These are phyloP conservation scores for Agaricales sp. DNA, from an alignment of 1,284 basidiomycete species.

Conservation along the genomic window DNA sequence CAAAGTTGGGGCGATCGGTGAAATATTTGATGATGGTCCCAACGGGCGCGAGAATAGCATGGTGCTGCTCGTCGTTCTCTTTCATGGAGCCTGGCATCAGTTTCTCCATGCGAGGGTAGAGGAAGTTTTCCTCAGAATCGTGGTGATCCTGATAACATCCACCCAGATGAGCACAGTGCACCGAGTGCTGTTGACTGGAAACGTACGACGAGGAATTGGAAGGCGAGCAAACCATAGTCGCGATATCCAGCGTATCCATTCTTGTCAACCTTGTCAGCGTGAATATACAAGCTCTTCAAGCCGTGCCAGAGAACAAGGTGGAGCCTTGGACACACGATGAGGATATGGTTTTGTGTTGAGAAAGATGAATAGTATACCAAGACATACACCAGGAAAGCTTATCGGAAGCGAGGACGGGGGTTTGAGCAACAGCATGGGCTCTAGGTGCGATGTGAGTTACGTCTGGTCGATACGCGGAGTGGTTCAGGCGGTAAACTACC, in stretches of 20 bases:
- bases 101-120: constrained; percentile 2
- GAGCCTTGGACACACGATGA: constrained; percentile 6
- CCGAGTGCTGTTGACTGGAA: not conserved
- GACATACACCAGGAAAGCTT: not conserved
- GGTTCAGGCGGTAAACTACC: too few species aligned
- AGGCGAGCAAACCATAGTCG: constrained; percentile 1
- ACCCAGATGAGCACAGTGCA: not conserved
- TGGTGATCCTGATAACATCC: not conserved
- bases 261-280: constrained; percentile 11
- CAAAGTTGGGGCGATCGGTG: constrained; percentile 3
- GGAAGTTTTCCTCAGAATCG: not conserved
- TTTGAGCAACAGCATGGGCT: not conserved
- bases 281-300: constrained; percentile 13
- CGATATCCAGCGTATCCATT: constrained; percentile 9
- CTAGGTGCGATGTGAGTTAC: not conserved
- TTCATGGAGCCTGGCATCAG: constrained; percentile 8
- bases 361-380: not conserved
- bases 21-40: constrained; percentile 1
- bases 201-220: constrained; percentile 1
- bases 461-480: too few species aligned
- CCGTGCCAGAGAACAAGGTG: constrained; percentile 14
- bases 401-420: not conserved
- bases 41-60: not conserved
- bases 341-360: not conserved
- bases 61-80: constrained; percentile 5